Percentiles rank a stretch among this genome's conserved stretches.
These are phyloP conservation scores for Malassezia sympodialis DNA, from an alignment of 1,284 basidiomycete genomes.

Conservation along the genomic window DNA sequence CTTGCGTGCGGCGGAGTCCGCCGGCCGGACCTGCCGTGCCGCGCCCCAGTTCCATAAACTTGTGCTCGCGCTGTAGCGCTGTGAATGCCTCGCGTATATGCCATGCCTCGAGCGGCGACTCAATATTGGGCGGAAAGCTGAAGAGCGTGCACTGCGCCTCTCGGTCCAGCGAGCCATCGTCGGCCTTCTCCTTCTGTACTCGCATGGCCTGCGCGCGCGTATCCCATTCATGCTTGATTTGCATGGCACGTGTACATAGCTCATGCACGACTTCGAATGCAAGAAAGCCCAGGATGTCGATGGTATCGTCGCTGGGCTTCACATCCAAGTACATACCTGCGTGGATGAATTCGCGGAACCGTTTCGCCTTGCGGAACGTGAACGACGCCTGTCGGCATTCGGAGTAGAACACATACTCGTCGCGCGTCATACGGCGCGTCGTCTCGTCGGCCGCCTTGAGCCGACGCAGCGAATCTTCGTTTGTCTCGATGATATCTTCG, in stretches of 20 bases:
- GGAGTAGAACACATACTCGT: conserved; percentile 94
- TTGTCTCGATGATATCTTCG: conserved; percentile 85
- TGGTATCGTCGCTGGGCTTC: conserved; percentile 83
- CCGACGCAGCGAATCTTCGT: conserved; percentile 80
- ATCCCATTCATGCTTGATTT: conserved; percentile 31
- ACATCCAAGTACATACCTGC: conserved; percentile 79
- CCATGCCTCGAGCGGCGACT: conserved; percentile 28
- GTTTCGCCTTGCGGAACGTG: conserved; percentile 81
- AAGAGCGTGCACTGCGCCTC: conserved; percentile 31
- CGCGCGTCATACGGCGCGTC: conserved; percentile 86
- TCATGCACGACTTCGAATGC: conserved; percentile 94
- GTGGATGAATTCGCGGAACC: conserved; percentile 89
- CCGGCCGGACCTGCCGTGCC: conserved; percentile 29
- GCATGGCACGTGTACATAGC: conserved; percentile 58
- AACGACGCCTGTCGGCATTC: conserved; percentile 95
- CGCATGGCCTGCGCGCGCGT: conserved; percentile 19
- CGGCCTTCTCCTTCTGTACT: not conserved
- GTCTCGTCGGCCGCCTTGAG: conserved; percentile 79
- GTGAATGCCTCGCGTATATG: conserved; percentile 45
- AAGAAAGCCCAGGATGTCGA: conserved; percentile 92
- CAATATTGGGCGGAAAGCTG: conserved; percentile 22
- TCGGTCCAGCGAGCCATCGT: not conserved
- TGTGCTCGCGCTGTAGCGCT: conserved; percentile 27
- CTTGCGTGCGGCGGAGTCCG: conserved; percentile 33
- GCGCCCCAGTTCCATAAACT: conserved; percentile 23